Evolutionary conservation across 2,329 filamentous ascomycete species (phyloP).

Genomic region (Dactylellina drechsleri): DNA sequence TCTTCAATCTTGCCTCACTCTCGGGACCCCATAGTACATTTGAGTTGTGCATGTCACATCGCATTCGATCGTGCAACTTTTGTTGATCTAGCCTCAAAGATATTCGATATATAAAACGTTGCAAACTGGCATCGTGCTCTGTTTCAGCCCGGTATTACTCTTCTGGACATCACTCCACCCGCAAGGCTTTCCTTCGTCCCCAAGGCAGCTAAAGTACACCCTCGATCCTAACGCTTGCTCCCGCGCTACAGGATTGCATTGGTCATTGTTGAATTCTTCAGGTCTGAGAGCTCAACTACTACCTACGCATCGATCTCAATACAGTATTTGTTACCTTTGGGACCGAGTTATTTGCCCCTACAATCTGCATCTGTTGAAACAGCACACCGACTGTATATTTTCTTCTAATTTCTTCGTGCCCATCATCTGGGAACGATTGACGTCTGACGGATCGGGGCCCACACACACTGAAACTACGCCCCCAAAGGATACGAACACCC

Average conservation of each 20-base stretch:
- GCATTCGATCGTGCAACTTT: slow-evolving; percentile 40
- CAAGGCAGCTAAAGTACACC: slow-evolving; percentile 40
- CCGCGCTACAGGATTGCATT: slow-evolving; percentile 20
- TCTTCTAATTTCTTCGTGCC: not conserved
- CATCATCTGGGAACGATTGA: slow-evolving; percentile 2
- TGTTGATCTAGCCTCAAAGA: slow-evolving; percentile 28
- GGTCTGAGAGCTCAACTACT: slow-evolving; percentile 38
- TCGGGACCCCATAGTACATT: slow-evolving; percentile 4
- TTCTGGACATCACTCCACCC: slow-evolving; percentile 35
- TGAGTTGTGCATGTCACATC: slow-evolving; percentile 25
- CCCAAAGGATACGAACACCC: not conserved
- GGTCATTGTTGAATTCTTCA: slow-evolving; percentile 16
- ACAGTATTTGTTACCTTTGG: slow-evolving; percentile 39
- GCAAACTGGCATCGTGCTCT: slow-evolving; percentile 35
- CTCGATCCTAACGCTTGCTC: slow-evolving; percentile 29
- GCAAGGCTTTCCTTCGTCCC: slow-evolving; percentile 43
- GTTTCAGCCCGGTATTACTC: slow-evolving; percentile 48
- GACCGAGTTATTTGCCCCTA: slow-evolving; percentile 41
- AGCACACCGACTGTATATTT: no score
- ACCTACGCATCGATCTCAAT: slow-evolving; percentile 51
- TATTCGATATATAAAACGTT: slow-evolving; percentile 31
- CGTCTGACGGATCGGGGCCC: not conserved
- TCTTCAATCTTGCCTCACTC: slow-evolving; percentile 15
- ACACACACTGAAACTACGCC: slow-evolving; percentile 1
- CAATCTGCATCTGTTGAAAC: slow-evolving; percentile 49